These are phyloP conservation scores for Basidiobolus meristosporus DNA, from an alignment of 371 early-diverging fungal species.

Conservation along the genomic window DNA sequence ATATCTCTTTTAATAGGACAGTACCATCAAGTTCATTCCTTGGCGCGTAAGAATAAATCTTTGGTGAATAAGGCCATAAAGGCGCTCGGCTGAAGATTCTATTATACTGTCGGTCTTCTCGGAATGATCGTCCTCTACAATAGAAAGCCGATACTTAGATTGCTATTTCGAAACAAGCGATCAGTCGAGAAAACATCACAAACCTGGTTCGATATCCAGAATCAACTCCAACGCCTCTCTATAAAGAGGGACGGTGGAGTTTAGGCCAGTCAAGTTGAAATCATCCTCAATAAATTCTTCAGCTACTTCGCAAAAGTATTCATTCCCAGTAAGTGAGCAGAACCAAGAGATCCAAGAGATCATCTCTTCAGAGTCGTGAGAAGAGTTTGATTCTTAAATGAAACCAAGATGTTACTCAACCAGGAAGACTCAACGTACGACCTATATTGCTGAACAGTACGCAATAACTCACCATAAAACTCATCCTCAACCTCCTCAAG, in stretches of 20 bases:
- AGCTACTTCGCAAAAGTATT: constrained; percentile 69
- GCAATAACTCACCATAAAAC: no score
- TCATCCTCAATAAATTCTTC: constrained; percentile 81
- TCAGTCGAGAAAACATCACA: no score
- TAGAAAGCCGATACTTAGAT: neutral
- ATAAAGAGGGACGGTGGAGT: constrained; percentile 60
- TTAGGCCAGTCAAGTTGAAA: constrained; percentile 83
- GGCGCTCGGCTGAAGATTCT: constrained; percentile 26
- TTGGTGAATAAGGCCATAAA: constrained; percentile 72
- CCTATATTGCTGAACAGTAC: no score
- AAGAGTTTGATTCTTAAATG: no score
- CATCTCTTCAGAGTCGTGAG: no score
- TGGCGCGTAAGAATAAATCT: constrained; percentile 60
- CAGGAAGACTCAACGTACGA: no score
- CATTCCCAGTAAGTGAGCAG: constrained; percentile 60
- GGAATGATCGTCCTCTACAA: constrained; percentile 12
- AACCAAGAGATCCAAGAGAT: constrained; percentile 77
- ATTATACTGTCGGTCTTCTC: constrained; percentile 11
- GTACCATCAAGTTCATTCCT: constrained; percentile 61
- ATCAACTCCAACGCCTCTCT: constrained; percentile 67
- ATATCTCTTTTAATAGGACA: neutral
- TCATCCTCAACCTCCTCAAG: no score
- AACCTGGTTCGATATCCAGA: constrained; percentile 58
- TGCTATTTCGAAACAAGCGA: neutral
- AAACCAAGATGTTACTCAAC: no score